Evolutionary conservation across 345 rosid genomes (phyloP).

Genomic region (Eucalyptus erythrocorys): DNA sequence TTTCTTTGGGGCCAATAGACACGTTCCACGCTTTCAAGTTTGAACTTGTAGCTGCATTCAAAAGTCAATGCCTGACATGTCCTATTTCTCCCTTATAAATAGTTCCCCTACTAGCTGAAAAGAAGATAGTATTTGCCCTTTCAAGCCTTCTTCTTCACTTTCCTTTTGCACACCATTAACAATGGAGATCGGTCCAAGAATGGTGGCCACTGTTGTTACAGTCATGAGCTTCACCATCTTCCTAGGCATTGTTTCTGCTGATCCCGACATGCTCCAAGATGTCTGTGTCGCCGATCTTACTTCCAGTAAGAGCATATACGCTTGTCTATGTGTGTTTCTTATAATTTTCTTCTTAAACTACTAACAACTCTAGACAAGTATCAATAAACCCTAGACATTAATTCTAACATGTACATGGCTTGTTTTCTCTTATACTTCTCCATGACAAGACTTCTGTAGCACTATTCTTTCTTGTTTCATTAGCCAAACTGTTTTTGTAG

Average conservation of each 20-base stretch:
- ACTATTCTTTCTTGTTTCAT: not conserved
- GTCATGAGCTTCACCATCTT: not conserved
- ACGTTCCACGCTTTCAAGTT: not conserved
- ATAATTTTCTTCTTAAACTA: not conserved
- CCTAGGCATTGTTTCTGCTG: conserved; percentile 21
- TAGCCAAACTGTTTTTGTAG: not conserved
- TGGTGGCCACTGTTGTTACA: not conserved
- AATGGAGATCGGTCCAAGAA: not conserved
- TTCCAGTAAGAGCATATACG: not conserved
- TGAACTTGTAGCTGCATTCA: not conserved
- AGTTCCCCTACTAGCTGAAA: not conserved
- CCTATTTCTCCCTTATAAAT: not conserved
- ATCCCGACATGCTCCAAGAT: conserved; percentile 69
- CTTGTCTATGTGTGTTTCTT: not conserved
- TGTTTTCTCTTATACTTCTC: not conserved
- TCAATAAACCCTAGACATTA: not conserved
- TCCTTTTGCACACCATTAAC: not conserved
- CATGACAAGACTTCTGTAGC: not conserved
- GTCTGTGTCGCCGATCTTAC: conserved; percentile 71
- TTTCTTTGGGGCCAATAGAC: not conserved
- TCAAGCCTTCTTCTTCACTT: not conserved
- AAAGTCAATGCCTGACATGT: not conserved
- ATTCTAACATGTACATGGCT: not conserved
- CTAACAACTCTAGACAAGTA: not conserved
- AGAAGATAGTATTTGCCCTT: not conserved